phyloP scores from a whole-genome alignment of 2,329 filamentous ascomycete genomes.

The Proliferodiscus dingleyae region DNA sequence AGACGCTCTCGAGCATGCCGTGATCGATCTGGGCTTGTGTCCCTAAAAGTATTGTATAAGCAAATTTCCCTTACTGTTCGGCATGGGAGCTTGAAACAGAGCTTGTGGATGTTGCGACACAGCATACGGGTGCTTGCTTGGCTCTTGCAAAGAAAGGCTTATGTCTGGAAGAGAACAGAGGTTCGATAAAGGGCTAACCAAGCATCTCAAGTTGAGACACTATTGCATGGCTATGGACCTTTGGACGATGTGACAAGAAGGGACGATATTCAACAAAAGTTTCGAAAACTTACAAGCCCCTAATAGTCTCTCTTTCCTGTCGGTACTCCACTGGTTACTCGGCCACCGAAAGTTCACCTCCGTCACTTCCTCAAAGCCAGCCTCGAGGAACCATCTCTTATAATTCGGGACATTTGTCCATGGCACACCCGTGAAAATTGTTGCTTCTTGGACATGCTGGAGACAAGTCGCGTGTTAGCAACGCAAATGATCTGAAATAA shows the following conservation, averaged over 20 bases:
- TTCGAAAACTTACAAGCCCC: slow-evolving; percentile 31
- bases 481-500: too few species aligned
- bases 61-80: background rate
- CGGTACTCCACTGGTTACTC: slow-evolving; percentile 46
- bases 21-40: background rate
- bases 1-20: background rate
- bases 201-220: too few species aligned
- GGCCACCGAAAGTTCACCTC: slow-evolving; percentile 46
- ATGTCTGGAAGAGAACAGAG: too few species aligned
- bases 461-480: too few species aligned
- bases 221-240: too few species aligned
- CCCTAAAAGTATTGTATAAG: background rate
- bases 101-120: too few species aligned
- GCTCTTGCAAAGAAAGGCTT: too few species aligned
- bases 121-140: too few species aligned
- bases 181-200: too few species aligned
- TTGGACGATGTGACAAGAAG: too few species aligned
- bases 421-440: background rate
- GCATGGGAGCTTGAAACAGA: background rate
- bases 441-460: background rate
- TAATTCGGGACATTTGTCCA: slow-evolving; percentile 26
- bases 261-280: too few species aligned
- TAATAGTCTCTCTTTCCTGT: slow-evolving; percentile 45
- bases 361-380: slow-evolving; percentile 47
- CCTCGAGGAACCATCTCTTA: slow-evolving; percentile 37